phyloP scores from a whole-genome alignment of 495 filamentous ascomycete genomes.

The Entonaema liquescens region DNA sequence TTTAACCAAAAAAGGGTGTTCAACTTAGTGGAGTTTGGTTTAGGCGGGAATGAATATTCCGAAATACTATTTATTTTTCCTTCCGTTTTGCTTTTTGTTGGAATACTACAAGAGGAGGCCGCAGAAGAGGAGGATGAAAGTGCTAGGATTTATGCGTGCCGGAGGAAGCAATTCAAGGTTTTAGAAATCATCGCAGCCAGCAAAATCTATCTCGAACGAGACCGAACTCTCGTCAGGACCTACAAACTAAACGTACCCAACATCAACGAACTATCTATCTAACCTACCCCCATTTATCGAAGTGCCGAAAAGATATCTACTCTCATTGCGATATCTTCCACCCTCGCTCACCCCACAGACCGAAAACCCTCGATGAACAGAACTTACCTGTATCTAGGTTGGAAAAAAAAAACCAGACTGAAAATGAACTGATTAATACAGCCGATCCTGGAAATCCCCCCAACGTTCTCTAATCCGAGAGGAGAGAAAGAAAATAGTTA shows the following conservation, averaged over 20 bases:
- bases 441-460: background rate
- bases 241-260: constrained; percentile 2
- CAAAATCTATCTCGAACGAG: constrained; percentile 19
- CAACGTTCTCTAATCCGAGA: background rate
- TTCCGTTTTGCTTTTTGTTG: constrained; percentile 7
- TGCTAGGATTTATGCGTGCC: background rate
- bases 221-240: constrained; percentile 1
- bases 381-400: constrained; percentile 17
- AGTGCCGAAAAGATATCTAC: background rate
- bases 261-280: constrained; percentile 12
- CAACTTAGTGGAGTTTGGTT: background rate
- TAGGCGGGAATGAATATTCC: background rate
- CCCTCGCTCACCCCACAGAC: constrained; percentile 13
- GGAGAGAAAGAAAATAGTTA: background rate
- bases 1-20: background rate
- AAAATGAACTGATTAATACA: constrained; percentile 10
- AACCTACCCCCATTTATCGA: constrained; percentile 18
- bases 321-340: constrained; percentile 9
- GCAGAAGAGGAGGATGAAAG: background rate
- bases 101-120: background rate
- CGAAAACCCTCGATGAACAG: constrained; percentile 3
- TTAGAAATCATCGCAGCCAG: background rate
- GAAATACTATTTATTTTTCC: constrained; percentile 1
- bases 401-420: constrained; percentile 22
- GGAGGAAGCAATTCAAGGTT: background rate